Evolutionary conservation across 768 basidiomycete genomes (phyloP).

Genomic region (Epithele typhae): DNA sequence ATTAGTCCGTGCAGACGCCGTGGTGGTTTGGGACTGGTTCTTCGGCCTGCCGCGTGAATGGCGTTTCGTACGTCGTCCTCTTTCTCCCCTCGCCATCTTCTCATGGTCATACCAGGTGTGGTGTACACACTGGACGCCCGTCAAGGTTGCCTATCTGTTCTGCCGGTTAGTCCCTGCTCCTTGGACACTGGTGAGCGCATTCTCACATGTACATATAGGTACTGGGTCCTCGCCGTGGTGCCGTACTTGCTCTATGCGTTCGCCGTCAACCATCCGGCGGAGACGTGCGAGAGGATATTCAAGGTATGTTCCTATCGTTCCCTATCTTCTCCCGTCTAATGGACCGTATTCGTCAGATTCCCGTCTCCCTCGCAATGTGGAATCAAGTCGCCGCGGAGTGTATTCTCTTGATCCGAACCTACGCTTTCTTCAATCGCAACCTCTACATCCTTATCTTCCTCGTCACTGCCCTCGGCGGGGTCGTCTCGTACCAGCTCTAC

Average conservation of each 20-base stretch:
- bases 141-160: conserved; percentile 79
- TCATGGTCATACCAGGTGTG: conserved; percentile 50
- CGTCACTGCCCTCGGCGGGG: conserved; percentile 61
- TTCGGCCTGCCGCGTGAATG: conserved; percentile 75
- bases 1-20: conserved; percentile 49
- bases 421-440: conserved; percentile 83
- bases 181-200: no score
- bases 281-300: conserved; percentile 66
- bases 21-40: conserved; percentile 84
- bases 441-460: conserved; percentile 60
- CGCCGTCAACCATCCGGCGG: conserved; percentile 59
- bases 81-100: conserved; percentile 7
- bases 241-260: conserved; percentile 78
- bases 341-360: conserved; percentile 46
- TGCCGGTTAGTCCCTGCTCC: conserved; percentile 70
- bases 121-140: conserved; percentile 81
- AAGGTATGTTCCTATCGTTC: conserved; percentile 36
- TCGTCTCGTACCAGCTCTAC: conserved; percentile 78
- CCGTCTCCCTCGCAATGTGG: conserved; percentile 81
- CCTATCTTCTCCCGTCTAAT: neutral
- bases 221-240: conserved; percentile 79
- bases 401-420: conserved; percentile 78
- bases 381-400: conserved; percentile 83
- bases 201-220: conserved; percentile 43
- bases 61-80: conserved; percentile 52